Percentiles rank a stretch among this genome's conserved stretches.
phyloP scores from a whole-genome alignment of 805 yeast species.

The Candida krabiensis region DNA sequence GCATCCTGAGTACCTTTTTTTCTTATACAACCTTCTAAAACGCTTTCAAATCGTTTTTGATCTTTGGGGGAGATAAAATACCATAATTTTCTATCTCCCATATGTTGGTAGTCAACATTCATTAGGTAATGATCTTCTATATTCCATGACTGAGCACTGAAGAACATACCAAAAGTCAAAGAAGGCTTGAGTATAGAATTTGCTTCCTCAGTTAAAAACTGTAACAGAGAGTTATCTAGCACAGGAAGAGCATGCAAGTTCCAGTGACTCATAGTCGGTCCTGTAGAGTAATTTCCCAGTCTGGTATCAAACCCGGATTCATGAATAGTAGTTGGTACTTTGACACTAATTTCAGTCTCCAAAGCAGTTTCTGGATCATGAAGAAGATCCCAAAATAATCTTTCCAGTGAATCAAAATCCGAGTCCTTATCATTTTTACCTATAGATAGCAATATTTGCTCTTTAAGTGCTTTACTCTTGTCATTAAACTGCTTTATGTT shows the following conservation, averaged over 20 bases:
- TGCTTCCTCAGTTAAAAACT: conserved; percentile 44
- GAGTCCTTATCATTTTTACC: conserved; percentile 22
- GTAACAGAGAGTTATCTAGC: conserved; percentile 47
- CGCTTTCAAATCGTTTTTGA: conserved; percentile 48
- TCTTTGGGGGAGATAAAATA: conserved; percentile 61
- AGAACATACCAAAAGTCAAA: conserved; percentile 53
- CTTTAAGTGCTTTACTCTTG: conserved; percentile 47
- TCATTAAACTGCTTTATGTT: conserved; percentile 59
- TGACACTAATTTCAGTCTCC: conserved; percentile 38
- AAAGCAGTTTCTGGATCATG: conserved; percentile 28
- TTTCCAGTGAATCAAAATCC: conserved; percentile 35
- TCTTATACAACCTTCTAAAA: conserved; percentile 24
- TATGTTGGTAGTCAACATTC: conserved; percentile 50
- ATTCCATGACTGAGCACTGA: conserved; percentile 56
- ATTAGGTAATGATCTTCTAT: conserved; percentile 63
- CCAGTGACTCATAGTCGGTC: conserved; percentile 44
- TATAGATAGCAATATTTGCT: conserved; percentile 16
- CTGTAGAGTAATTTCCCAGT: conserved; percentile 17
- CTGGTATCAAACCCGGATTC: conserved; percentile 37
- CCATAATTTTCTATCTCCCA: conserved; percentile 60
- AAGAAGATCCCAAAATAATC: conserved; percentile 43
- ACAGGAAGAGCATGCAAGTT: conserved; percentile 56
- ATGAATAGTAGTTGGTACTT: conserved; percentile 36
- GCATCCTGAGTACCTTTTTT: conserved; percentile 9
- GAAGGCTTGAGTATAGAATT: conserved; percentile 43